phyloP scores from a whole-genome alignment of 495 filamentous ascomycete species.

The Tuber umbilicatum region DNA sequence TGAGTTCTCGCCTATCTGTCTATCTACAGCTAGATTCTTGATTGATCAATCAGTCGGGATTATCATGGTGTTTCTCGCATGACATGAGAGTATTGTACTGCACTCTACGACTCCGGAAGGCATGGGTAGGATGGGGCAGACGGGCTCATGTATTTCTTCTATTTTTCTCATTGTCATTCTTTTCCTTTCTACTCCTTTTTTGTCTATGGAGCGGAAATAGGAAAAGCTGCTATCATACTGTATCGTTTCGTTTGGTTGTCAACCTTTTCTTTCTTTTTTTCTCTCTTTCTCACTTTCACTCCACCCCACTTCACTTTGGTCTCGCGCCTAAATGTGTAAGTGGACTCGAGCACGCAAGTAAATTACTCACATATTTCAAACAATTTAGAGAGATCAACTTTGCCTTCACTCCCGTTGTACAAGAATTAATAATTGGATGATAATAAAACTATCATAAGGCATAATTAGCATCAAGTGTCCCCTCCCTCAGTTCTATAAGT shows the following conservation, averaged over 20 bases:
- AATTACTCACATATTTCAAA: not conserved
- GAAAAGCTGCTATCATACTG: too few relatives aligned
- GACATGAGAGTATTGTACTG: constrained; percentile 7
- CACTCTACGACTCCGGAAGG: not conserved
- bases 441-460: not conserved
- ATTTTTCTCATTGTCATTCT: not conserved
- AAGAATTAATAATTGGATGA: constrained; percentile 39
- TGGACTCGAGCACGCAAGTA: not conserved
- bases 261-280: not conserved
- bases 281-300: not conserved
- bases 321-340: not conserved
- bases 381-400: constrained; percentile 51
- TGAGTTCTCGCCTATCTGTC: not conserved
- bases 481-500: not conserved
- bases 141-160: constrained; percentile 1
- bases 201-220: not conserved
- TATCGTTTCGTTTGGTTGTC: not conserved
- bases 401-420: constrained; percentile 47
- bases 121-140: not conserved
- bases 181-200: not conserved
- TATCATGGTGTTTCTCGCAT: not conserved
- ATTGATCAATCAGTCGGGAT: not conserved
- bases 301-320: not conserved
- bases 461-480: not conserved
- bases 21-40: not conserved